Evolutionary conservation across 768 basidiomycete genomes (phyloP).

Genomic region (Leucosporidium scottii): DNA sequence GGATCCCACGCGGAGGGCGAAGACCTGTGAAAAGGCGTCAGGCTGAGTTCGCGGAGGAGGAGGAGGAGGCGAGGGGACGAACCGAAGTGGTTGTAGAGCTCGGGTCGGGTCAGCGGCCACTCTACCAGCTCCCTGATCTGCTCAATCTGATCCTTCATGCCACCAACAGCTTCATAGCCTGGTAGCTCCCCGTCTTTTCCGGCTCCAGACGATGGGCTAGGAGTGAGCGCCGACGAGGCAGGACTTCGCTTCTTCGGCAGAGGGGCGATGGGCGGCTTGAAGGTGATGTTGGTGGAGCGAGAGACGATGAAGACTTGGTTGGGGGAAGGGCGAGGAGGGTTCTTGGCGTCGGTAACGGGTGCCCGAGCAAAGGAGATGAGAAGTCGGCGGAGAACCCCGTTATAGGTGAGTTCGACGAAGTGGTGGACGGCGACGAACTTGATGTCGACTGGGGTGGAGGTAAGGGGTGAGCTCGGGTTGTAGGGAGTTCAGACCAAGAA

Average conservation of each 20-base stretch:
- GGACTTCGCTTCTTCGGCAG: slow-evolving; percentile 6
- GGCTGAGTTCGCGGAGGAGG: slow-evolving; percentile 1
- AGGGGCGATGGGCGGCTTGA: slow-evolving; percentile 12
- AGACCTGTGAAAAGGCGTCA: slow-evolving; percentile 51
- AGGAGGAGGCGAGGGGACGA: slow-evolving; percentile 29
- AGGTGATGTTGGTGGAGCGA: slow-evolving; percentile 15
- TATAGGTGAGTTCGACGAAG: slow-evolving; percentile 29
- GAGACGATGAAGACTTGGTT: slow-evolving; percentile 25
- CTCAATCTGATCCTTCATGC: slow-evolving; percentile 75
- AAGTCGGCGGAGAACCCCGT: slow-evolving; percentile 23
- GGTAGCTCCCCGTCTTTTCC: slow-evolving; percentile 16
- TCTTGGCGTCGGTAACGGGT: background rate
- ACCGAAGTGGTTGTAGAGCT: slow-evolving; percentile 72
- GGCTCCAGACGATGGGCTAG: background rate
- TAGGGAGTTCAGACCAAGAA: background rate
- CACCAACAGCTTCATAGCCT: slow-evolving; percentile 54
- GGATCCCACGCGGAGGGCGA: slow-evolving; percentile 91
- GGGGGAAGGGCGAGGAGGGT: background rate
- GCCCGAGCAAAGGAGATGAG: slow-evolving; percentile 14
- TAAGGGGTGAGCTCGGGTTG: background rate
- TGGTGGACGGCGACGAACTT: slow-evolving; percentile 28
- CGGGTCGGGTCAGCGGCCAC: slow-evolving; percentile 73
- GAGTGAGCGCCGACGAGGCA: background rate
- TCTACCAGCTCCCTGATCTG: slow-evolving; percentile 80
- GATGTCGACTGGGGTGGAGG: slow-evolving; percentile 19